These are phyloP conservation scores for Cutaneotrichosporon daszewskae DNA, from an alignment of 1,284 basidiomycete genomes.

Conservation along the genomic window DNA sequence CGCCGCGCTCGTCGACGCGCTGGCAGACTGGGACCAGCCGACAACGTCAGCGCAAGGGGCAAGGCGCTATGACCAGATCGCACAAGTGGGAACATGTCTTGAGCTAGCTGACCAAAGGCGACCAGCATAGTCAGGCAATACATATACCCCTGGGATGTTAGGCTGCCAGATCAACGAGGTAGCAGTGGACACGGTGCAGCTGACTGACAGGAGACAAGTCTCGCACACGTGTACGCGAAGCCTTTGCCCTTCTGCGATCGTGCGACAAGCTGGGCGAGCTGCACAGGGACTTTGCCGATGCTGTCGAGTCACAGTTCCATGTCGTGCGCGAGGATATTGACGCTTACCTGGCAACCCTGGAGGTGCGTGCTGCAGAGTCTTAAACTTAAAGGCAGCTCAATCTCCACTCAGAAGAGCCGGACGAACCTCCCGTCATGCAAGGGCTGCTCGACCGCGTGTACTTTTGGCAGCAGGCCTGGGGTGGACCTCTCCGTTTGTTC, in stretches of 20 bases:
- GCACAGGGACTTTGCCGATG: slow-evolving; percentile 32
- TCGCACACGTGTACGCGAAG: no score
- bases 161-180: no score
- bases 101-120: no score
- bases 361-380: slow-evolving; percentile 13
- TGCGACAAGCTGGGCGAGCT: slow-evolving; percentile 15
- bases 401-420: no score
- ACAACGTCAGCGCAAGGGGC: slow-evolving; percentile 28
- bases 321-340: slow-evolving; percentile 34
- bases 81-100: slow-evolving; percentile 17
- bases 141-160: no score
- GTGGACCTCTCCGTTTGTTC: slow-evolving; percentile 28
- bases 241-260: no score
- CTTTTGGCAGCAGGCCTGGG: slow-evolving; percentile 45
- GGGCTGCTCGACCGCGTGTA: slow-evolving; percentile 38
- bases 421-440: slow-evolving; percentile 23
- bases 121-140: no score
- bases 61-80: slow-evolving; percentile 20
- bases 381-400: no score
- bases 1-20: slow-evolving; percentile 26
- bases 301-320: slow-evolving; percentile 30
- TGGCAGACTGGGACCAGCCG: slow-evolving; percentile 29
- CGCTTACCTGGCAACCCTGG: slow-evolving; percentile 22
- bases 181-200: no score
- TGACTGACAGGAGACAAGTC: no score